phyloP scores from a whole-genome alignment of 495 filamentous ascomycete species.

The Pseudotulostoma volvatum region DNA sequence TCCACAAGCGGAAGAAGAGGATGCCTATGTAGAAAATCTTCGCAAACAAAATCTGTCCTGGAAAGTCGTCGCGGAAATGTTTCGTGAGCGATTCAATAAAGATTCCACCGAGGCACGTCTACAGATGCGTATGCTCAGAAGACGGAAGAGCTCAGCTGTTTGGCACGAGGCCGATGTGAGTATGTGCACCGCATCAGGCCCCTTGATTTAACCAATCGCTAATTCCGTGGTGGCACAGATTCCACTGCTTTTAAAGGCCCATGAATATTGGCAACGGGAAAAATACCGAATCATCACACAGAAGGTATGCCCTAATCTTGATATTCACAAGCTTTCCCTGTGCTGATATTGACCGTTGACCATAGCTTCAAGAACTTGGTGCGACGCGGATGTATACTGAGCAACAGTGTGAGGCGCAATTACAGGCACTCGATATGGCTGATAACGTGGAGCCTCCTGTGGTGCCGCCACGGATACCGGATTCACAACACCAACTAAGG shows the following conservation, averaged over 20 bases:
- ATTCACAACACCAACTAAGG: background rate
- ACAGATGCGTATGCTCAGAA: constrained; percentile 56
- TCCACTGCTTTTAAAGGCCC: constrained; percentile 28
- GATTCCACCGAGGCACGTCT: constrained; percentile 50
- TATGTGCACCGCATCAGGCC: constrained; percentile 16
- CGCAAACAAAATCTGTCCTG: constrained; percentile 52
- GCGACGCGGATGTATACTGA: constrained; percentile 17
- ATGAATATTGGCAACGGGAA: constrained; percentile 33
- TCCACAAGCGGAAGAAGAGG: constrained; percentile 45
- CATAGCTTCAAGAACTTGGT: constrained; percentile 27
- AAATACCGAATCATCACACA: constrained; percentile 34
- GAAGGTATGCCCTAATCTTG: constrained; percentile 21
- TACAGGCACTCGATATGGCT: constrained; percentile 8
- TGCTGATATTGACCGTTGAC: no score
- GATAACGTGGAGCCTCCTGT: background rate
- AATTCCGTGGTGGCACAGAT: constrained; percentile 18
- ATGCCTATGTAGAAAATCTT: constrained; percentile 46
- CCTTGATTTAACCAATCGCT: background rate
- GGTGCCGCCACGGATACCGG: background rate
- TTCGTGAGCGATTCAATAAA: constrained; percentile 44
- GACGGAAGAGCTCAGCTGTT: constrained; percentile 44
- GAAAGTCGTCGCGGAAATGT: constrained; percentile 51
- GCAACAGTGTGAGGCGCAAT: constrained; percentile 22
- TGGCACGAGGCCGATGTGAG: constrained; percentile 57
- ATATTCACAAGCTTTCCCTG: no score